Conservation (phyloP, 2,329 filamentous ascomycete species). For the Xylaria sp. region DNA sequence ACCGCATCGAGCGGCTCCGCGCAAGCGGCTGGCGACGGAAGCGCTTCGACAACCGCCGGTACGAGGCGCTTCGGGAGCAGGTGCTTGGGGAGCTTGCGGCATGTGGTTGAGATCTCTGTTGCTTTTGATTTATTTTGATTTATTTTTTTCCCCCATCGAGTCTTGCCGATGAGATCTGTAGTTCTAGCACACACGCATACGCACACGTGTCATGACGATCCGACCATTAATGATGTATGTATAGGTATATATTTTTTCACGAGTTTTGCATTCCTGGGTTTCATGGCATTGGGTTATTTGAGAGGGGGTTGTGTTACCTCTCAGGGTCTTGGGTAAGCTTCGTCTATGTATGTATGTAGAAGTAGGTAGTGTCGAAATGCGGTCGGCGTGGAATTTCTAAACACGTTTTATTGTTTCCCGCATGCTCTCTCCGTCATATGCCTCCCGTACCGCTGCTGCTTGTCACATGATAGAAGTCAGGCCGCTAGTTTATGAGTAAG, state of each 20-base stretch:
- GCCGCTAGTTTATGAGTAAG: not conserved
- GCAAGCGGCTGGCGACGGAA: conserved; percentile 66
- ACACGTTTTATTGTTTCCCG: not conserved
- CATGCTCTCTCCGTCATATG: not conserved
- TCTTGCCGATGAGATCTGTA: no score
- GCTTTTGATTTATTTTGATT: not conserved
- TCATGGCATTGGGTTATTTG: not conserved
- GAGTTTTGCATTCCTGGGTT: not conserved
- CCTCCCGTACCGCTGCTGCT: not conserved
- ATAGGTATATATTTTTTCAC: not conserved
- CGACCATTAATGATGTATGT: not conserved
- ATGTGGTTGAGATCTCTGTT: conserved; percentile 34
- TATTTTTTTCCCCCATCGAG: no score
- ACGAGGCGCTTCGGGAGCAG: conserved; percentile 63
- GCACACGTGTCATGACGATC: not conserved
- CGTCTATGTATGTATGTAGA: not conserved
- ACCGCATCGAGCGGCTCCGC: conserved; percentile 65
- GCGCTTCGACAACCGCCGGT: conserved; percentile 65
- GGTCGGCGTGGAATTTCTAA: not conserved
- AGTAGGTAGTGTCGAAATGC: not conserved
- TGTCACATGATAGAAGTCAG: no score
- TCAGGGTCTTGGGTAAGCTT: no score
- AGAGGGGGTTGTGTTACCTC: not conserved
- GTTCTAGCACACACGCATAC: no score
- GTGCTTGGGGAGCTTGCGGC: conserved; percentile 62